Conservation (phyloP, 306 rosid genomes). For the Fagus sylvatica region DNA sequence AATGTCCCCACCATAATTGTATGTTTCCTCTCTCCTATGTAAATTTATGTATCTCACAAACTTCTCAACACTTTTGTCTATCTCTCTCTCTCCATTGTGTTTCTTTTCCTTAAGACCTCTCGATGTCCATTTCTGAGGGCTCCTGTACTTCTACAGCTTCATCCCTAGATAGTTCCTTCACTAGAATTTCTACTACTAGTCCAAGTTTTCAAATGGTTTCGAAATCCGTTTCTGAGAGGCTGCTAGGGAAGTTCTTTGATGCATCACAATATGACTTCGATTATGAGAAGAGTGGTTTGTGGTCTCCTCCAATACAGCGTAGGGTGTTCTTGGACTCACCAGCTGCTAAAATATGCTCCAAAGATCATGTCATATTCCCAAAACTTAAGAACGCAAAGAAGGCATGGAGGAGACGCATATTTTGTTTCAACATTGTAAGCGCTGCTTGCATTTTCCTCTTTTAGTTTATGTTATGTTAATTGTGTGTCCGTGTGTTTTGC, state of each 20-base stretch:
- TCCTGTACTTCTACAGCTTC: slow-evolving; percentile 4
- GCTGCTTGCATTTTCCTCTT: not conserved
- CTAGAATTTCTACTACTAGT: not conserved
- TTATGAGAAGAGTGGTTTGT: slow-evolving; percentile 53
- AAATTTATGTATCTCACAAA: not conserved
- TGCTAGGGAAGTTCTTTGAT: slow-evolving; percentile 61
- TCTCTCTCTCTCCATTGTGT: not conserved
- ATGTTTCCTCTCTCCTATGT: not conserved
- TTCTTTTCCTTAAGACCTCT: not conserved
- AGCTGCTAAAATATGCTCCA: slow-evolving; percentile 23
- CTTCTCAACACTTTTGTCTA: not conserved
- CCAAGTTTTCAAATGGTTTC: slow-evolving; percentile 50
- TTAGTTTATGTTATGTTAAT: not conserved
- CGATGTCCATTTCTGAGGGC: slow-evolving; percentile 30
- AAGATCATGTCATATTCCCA: slow-evolving; percentile 21
- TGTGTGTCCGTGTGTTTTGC: no score
- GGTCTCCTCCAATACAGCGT: slow-evolving; percentile 59
- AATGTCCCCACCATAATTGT: slow-evolving; percentile 5
- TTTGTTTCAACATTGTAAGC: slow-evolving; percentile 38
- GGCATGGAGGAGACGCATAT: slow-evolving; percentile 33
- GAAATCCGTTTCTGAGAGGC: slow-evolving; percentile 58
- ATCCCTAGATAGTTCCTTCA: slow-evolving; percentile 10
- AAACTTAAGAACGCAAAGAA: slow-evolving; percentile 38
- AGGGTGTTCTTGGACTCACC: slow-evolving; percentile 47
- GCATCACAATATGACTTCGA: slow-evolving; percentile 55